These are phyloP conservation scores for Stentor coeruleus DNA, from an alignment of 73 alveolate species.

Conservation along the genomic window DNA sequence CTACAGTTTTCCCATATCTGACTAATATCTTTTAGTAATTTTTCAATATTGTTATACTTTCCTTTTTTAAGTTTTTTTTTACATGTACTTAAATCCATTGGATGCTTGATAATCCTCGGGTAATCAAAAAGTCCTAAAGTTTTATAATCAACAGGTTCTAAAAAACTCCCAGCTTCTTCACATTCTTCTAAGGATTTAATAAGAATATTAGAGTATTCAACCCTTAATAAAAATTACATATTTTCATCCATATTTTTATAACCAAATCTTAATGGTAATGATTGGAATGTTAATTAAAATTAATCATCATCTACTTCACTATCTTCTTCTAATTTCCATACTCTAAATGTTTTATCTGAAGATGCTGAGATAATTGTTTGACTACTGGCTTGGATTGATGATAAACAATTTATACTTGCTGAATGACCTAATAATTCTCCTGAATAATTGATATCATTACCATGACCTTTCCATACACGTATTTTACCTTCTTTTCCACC, in stretches of 20 bases:
- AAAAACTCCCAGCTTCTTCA: too few species aligned
- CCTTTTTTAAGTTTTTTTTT: conserved; percentile 39
- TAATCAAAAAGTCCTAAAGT: conserved; percentile 63
- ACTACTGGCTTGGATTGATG: background rate
- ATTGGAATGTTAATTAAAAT: too few species aligned
- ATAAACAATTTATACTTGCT: background rate
- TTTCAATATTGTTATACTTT: conserved; percentile 47
- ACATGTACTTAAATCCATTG: conserved; percentile 74
- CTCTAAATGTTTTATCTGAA: conserved; percentile 6
- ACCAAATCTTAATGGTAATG: too few species aligned
- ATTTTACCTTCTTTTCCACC: conserved; percentile 57
- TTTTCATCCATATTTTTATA: too few species aligned
- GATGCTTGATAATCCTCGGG: conserved; percentile 61
- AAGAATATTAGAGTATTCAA: too few species aligned
- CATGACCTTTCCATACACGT: conserved; percentile 39
- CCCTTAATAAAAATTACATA: too few species aligned
- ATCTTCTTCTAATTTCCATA: conserved; percentile 13
- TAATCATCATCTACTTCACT: background rate
- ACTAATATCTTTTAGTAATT: conserved; percentile 48
- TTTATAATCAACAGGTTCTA: conserved; percentile 72
- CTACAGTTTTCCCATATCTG: conserved; percentile 69
- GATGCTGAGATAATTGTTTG: background rate
- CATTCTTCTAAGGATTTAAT: too few species aligned
- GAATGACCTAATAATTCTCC: conserved; percentile 7
- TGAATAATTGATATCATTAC: background rate